These are phyloP conservation scores for Ensete glaucum DNA, from an alignment of 176 grass and related monocot genomes.

Conservation along the genomic window DNA sequence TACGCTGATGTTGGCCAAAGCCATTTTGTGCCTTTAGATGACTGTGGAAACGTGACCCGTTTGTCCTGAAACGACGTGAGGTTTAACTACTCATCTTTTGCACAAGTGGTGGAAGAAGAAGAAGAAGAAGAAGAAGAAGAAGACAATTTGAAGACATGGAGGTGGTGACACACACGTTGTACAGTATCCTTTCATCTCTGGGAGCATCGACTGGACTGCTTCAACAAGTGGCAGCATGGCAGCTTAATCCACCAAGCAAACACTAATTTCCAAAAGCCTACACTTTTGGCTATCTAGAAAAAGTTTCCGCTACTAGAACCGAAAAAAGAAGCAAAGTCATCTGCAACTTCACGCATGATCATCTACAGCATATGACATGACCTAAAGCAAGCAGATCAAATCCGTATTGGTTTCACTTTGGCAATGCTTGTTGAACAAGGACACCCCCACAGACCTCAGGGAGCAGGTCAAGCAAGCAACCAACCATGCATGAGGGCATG, in stretches of 20 bases:
- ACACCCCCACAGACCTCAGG: background rate
- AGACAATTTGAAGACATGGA: too few species aligned
- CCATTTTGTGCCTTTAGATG: too few species aligned
- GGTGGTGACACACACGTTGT: too few species aligned
- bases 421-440: constrained; percentile 6
- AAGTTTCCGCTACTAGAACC: background rate
- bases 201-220: too few species aligned
- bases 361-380: constrained; percentile 6
- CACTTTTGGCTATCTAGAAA: constrained; percentile 2
- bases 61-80: constrained; percentile 1
- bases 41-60: background rate
- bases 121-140: too few species aligned
- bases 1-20: too few species aligned
- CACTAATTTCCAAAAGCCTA: background rate
- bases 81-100: background rate
- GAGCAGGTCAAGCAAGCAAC: constrained; percentile 1
- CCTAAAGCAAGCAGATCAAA: background rate
- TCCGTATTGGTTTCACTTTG: background rate
- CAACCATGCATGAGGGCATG: background rate
- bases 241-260: too few species aligned
- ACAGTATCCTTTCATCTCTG: too few species aligned
- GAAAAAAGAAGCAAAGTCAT: background rate
- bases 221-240: too few species aligned
- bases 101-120: too few species aligned
- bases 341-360: background rate